Evolutionary conservation across 768 basidiomycete genomes (phyloP).

Genomic region (Kwoniella botswanensis): DNA sequence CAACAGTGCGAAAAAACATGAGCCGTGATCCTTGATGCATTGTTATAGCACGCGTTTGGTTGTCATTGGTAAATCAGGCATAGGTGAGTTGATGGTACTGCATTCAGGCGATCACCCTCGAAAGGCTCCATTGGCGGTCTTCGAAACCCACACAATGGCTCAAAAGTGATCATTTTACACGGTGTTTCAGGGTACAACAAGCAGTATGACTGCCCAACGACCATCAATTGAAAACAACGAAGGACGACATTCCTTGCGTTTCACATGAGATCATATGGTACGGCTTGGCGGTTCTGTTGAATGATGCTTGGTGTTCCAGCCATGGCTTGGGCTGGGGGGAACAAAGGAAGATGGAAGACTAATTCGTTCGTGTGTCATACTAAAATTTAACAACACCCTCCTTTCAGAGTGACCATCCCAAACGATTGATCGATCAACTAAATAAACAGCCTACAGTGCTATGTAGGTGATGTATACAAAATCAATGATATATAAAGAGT

Average conservation of each 20-base stretch:
- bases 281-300: not conserved
- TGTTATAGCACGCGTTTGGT: no score
- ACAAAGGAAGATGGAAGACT: constrained; percentile 1
- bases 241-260: not conserved
- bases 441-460: not conserved
- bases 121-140: not conserved
- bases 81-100: no score
- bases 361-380: not conserved
- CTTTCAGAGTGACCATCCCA: not conserved
- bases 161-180: not conserved
- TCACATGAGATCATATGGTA: not conserved
- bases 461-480: not conserved
- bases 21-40: no score
- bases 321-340: not conserved
- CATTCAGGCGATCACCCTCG: not conserved
- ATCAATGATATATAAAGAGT: not conserved
- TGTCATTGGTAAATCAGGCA: no score
- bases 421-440: not conserved
- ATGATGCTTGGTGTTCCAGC: not conserved
- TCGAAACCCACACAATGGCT: not conserved
- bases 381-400: not conserved
- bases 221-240: constrained; percentile 1
- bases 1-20: no score
- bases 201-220: not conserved
- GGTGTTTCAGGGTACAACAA: constrained; percentile 4